Evolutionary conservation across 352 stramenopile species (phyloP), one percentile per base, ranked within the genome.

Genomic region (Globisporangium iwayamae): DNA sequence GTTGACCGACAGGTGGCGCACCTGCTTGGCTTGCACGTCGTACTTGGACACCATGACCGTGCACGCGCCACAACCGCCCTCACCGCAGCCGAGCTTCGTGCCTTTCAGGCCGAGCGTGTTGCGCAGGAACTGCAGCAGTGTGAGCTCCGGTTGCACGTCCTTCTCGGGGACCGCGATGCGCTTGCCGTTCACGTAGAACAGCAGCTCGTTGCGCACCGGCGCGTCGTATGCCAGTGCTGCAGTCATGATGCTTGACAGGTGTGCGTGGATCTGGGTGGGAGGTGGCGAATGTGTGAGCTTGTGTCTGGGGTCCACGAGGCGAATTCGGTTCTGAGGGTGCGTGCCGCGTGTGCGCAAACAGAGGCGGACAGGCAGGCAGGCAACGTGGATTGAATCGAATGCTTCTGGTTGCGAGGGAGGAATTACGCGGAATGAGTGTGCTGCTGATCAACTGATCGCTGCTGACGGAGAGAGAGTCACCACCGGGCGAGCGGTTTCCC

Each of bases 1-100:
- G 62, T 98, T 98, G 25, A 97, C 87, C 2, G 88, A 87, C 41
- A 83, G 62, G 54, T 96, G 87, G 34, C 72, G 73, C 66, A 92
- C 76, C 25, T 69, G 66, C 9, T 78, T 67, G 0, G 70, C 60
- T 30, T 67, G 57, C 8, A 76, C 62, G 63, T 93, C 78, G 46
- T 83, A 86, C 51, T 78, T 79, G 43, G 86, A 93, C 10, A 98
- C 73, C 77, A 98, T 97, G 51, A 99, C 95, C 7, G 93, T 99
- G 69, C 96, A 99, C 14, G 96, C 96, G 45, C 96, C 96, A 63
- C 96, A 99, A 38, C 96, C 96, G 41, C 96, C 96, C 67, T 99
- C 96, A 1, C 90, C 92, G 62, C 96, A 99, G 63, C 93, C 94
- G 20, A 96, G 77, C 62, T 96, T 97, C 2, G 87, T 94, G 60